These are phyloP conservation scores for Mrakia blollopis DNA, from an alignment of 768 basidiomycete species.

Conservation along the genomic window DNA sequence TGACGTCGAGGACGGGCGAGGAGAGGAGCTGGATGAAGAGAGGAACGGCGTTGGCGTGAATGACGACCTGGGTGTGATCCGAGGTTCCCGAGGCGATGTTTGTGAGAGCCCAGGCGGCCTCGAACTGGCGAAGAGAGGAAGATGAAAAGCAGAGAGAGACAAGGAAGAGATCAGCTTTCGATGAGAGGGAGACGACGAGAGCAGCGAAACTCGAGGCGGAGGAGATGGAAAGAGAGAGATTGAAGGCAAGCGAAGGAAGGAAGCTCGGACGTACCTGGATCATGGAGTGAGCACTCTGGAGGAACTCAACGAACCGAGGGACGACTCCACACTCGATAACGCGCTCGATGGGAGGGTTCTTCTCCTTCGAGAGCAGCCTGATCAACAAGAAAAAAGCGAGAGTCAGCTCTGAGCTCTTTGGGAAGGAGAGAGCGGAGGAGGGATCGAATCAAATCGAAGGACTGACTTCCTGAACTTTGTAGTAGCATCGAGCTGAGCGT, in stretches of 20 bases:
- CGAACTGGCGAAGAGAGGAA: conserved; percentile 59
- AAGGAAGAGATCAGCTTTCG: not conserved
- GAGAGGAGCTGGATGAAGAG: conserved; percentile 95
- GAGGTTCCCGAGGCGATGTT: conserved; percentile 98
- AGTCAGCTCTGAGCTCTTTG: not conserved
- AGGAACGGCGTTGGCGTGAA: conserved; percentile 87
- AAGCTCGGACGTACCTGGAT: conserved; percentile 46
- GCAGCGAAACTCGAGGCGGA: not conserved
- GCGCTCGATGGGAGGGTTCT: conserved; percentile 97
- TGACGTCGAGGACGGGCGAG: conserved; percentile 89
- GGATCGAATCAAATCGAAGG: not conserved
- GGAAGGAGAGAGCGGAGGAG: not conserved
- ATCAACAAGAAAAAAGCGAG: not conserved
- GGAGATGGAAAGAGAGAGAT: not conserved
- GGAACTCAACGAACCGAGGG: conserved; percentile 92
- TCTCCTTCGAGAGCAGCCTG: conserved; percentile 89
- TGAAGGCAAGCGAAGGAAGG: not conserved
- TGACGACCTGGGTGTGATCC: conserved; percentile 96
- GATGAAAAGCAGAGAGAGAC: not conserved
- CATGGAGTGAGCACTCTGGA: conserved; percentile 54
- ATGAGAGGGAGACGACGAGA: too few species aligned
- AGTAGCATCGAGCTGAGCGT: conserved; percentile 91
- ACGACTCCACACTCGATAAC: conserved; percentile 95
- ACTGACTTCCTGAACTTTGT: conserved; percentile 87
- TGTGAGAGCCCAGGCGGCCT: conserved; percentile 96